Evolutionary conservation across 345 rosid species (phyloP).

Genomic region (Laguncularia racemosa): DNA sequence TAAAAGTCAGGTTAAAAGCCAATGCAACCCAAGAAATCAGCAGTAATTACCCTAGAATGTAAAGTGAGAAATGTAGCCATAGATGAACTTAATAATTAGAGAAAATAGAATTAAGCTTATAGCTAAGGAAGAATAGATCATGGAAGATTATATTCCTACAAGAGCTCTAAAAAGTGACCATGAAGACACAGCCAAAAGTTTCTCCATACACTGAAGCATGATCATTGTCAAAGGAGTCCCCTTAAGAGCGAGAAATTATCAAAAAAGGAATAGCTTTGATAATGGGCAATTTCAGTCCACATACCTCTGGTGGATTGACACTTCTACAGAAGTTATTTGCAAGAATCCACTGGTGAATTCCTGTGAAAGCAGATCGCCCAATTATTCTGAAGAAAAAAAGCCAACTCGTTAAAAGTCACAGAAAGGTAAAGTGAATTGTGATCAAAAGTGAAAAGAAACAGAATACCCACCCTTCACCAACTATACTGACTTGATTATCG

Average conservation of each 20-base stretch:
- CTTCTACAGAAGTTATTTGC: conserved; percentile 39
- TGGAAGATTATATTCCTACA: no score
- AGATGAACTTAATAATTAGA: no score
- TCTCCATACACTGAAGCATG: no score
- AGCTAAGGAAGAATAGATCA: no score
- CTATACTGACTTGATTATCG: conserved; percentile 53
- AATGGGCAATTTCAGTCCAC: not conserved
- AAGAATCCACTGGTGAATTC: conserved; percentile 80
- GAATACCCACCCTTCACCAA: conserved; percentile 77
- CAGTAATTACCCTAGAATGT: not conserved
- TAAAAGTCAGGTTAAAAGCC: not conserved
- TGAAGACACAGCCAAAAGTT: no score
- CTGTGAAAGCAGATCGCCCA: conserved; percentile 85
- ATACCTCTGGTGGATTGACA: conserved; percentile 74
- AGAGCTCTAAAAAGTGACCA: no score
- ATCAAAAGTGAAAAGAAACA: not conserved
- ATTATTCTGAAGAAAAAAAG: conserved; percentile 43
- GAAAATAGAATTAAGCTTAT: no score
- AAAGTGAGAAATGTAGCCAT: no score
- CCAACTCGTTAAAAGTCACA: conserved; percentile 4
- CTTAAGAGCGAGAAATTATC: not conserved
- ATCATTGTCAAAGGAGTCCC: no score
- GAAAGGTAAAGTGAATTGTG: not conserved
- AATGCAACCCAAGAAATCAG: not conserved
- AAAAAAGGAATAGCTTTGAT: not conserved